A percentile compares a stretch with the other conserved stretches of the same genome.
These are phyloP conservation scores for Tricholoma sp. DNA, from an alignment of 768 basidiomycete species.

Conservation along the genomic window DNA sequence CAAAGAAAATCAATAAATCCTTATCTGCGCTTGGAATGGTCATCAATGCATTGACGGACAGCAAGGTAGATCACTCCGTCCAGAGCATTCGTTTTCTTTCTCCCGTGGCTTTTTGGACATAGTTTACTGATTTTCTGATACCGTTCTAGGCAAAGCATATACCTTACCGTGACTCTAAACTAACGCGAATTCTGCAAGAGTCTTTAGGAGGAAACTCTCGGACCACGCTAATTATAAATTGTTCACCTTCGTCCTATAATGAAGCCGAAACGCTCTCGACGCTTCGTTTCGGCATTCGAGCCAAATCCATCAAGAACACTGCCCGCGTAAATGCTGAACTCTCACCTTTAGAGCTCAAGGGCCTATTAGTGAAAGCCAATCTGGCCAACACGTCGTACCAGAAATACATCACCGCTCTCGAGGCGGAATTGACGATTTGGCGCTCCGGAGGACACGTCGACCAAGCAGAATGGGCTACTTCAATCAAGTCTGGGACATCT, in stretches of 20 bases:
- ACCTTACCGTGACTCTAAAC: conserved; percentile 98
- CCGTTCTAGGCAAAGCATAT: conserved; percentile 81
- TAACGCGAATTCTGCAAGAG: conserved; percentile 98
- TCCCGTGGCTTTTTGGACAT: background rate
- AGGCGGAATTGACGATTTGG: conserved; percentile 90
- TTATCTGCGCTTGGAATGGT: conserved; percentile 98
- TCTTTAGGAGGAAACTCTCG: conserved; percentile 93
- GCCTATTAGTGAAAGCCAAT: conserved; percentile 83
- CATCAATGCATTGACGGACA: conserved; percentile 95
- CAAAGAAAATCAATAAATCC: conserved; percentile 99
- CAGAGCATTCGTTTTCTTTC: background rate
- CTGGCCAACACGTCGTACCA: conserved; percentile 78
- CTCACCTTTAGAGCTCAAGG: conserved; percentile 93
- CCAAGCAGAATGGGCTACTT: conserved; percentile 72
- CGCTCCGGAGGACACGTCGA: conserved; percentile 82
- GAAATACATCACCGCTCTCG: conserved; percentile 83
- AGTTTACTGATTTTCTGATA: background rate
- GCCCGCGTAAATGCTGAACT: conserved; percentile 98
- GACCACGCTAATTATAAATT: conserved; percentile 98
- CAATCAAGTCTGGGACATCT: conserved; percentile 46
- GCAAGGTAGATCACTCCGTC: conserved; percentile 54
- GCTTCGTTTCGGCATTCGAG: conserved; percentile 98
- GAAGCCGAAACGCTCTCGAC: conserved; percentile 95
- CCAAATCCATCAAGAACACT: conserved; percentile 99
- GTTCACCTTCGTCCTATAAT: conserved; percentile 96